Evolutionary conservation across 1,284 basidiomycete species (phyloP).

Genomic region (Apiotrichum mycotoxinovorans): DNA sequence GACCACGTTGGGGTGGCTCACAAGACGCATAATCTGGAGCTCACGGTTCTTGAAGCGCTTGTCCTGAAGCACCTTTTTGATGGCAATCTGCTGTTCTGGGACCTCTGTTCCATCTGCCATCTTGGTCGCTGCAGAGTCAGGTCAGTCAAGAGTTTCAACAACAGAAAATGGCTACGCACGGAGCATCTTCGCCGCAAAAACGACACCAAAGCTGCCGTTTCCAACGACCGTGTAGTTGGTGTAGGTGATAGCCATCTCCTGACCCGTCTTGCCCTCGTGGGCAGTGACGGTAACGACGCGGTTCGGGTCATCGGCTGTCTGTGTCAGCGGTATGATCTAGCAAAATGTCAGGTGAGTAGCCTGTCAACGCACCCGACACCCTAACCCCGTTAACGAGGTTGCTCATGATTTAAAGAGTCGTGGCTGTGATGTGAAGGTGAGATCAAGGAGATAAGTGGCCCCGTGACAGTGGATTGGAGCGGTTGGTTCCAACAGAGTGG

Average conservation of each 20-base stretch:
- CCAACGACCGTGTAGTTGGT: slow-evolving; percentile 98
- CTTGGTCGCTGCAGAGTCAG: slow-evolving; percentile 29
- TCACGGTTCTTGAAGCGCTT: slow-evolving; percentile 99
- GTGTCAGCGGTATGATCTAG: slow-evolving; percentile 9
- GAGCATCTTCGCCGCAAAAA: slow-evolving; percentile 69
- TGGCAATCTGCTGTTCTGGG: slow-evolving; percentile 87
- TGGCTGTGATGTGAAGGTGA: not conserved
- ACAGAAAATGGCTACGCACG: slow-evolving; percentile 23
- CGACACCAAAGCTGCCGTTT: slow-evolving; percentile 98
- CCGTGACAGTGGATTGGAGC: not conserved
- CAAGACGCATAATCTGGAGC: slow-evolving; percentile 98
- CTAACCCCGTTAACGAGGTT: slow-evolving; percentile 75
- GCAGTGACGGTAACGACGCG: slow-evolving; percentile 93
- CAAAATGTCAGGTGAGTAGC: not conserved
- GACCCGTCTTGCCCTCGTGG: slow-evolving; percentile 88
- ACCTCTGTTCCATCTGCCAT: slow-evolving; percentile 50
- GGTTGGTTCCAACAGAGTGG: not conserved
- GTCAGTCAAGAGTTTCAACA: not conserved
- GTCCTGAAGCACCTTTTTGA: slow-evolving; percentile 99
- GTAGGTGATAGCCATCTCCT: slow-evolving; percentile 84
- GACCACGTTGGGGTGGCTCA: slow-evolving; percentile 95
- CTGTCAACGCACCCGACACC: slow-evolving; percentile 67
- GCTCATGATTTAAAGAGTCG: slow-evolving; percentile 12
- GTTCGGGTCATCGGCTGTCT: slow-evolving; percentile 75
- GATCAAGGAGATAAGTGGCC: not conserved